Base-by-base conservation (phyloP, 371 early-diverging fungal genomes). In the Dichotomocladium elegans region DNA sequence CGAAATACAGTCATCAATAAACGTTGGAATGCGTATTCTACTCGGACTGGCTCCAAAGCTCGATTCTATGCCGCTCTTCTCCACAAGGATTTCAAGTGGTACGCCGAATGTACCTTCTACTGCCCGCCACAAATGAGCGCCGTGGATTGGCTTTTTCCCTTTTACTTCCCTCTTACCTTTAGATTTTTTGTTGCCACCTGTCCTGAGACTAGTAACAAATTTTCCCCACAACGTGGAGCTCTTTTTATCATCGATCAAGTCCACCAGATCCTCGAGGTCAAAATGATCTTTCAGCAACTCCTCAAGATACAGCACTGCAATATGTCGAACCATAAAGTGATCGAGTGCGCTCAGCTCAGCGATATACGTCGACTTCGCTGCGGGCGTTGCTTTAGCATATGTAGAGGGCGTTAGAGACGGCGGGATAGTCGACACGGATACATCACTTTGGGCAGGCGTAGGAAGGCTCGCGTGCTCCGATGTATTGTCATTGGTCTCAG, bases 51-150 rank as follows among this genome's bases (percentile, higher is more conserved):
- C 81, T 0, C 90, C 91, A n/a, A 93, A 63, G 8, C 80, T 80
- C 0, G 94, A 89, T 50, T 94, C 91, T 3, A 89, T 83, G 0
- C 95, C 92, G 56, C 86, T 83, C 51, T 84, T 80, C 55, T 95
- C 93, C 6, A 94, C 82, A 7, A 96, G 74, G 1, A 79, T 58
- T 51, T 95, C 95, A 34, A 98, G 65, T 4, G 92, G 81, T 1
- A 93, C 93, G n/a, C 96, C 95, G 76, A 98, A 98, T 1, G 92
- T 84, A 30, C 92, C 81, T 60, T 85, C 83, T 64, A 69, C 63
- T 0, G 8, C 21, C 3, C 10, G 17, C n/a, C n/a, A n/a, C n/a
- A n/a, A n/a, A n/a, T n/a, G n/a, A n/a, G n/a, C n/a, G n/a, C n/a
- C n/a, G n/a, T n/a, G n/a, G n/a, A n/a, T n/a, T n/a, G n/a, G n/a